A percentile compares a stretch with the other conserved stretches of the same genome.
Evolutionary conservation across 148 eudicot species (phyloP).

Genomic region (Nepenthes gracilis): DNA sequence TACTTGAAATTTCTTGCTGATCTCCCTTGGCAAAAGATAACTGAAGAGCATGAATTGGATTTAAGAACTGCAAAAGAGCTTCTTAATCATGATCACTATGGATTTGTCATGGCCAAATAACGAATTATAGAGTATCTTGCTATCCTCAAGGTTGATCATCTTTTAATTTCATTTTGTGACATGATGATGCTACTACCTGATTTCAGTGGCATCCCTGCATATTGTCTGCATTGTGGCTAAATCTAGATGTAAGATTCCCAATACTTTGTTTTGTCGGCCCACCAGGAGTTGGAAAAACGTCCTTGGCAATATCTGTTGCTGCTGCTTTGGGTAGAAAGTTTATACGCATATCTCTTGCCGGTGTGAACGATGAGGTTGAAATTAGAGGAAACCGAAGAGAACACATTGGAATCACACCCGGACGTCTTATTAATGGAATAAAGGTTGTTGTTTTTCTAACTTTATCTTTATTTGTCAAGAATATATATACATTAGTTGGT

Average conservation of each 20-base stretch:
- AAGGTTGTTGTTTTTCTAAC: conserved; percentile 67
- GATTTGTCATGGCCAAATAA: conserved; percentile 88
- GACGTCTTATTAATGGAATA: conserved; percentile 53
- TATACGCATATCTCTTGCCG: no score
- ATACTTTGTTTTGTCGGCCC: conserved; percentile 40
- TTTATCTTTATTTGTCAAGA: conserved; percentile 1
- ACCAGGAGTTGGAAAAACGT: conserved; percentile 76
- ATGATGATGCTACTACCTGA: conserved; percentile 1
- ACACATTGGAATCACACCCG: conserved; percentile 98
- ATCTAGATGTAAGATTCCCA: conserved; percentile 97
- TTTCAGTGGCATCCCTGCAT: conserved; percentile 5
- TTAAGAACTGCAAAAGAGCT: conserved; percentile 85
- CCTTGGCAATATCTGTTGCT: conserved; percentile 96
- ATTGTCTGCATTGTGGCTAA: conserved; percentile 54
- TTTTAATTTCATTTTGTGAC: conserved; percentile 6
- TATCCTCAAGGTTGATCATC: conserved; percentile 74
- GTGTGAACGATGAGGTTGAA: no score
- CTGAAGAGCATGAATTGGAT: conserved; percentile 78
- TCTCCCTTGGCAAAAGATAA: conserved; percentile 86
- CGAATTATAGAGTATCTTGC: conserved; percentile 95
- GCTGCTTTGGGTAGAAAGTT: conserved; percentile 68
- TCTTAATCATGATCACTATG: conserved; percentile 90
- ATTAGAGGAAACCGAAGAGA: conserved; percentile 92
- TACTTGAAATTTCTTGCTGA: conserved; percentile 97
- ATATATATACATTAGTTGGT: no score